Percentiles rank a stretch among this genome's conserved stretches.
These are phyloP conservation scores for Yamadazyma paraphyllophila DNA, from an alignment of 805 yeast genomes.

Conservation along the genomic window DNA sequence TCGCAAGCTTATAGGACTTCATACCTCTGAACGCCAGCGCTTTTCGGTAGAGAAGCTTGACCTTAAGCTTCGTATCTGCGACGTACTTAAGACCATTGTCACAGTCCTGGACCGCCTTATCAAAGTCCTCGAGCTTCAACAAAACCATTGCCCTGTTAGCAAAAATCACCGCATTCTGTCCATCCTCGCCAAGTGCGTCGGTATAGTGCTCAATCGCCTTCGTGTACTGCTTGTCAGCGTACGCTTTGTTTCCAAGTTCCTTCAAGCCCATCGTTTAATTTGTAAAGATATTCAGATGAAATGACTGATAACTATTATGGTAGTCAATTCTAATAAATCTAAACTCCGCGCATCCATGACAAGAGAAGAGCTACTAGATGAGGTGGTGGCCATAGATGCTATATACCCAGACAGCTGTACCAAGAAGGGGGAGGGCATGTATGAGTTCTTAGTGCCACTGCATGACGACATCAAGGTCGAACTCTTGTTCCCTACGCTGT, in stretches of 20 bases:
- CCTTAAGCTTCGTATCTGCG: constrained; percentile 28
- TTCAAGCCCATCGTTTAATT: constrained; percentile 27
- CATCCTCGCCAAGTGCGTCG: constrained; percentile 51
- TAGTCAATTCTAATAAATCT: no score
- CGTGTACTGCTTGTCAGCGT: constrained; percentile 40
- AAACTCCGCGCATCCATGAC: constrained; percentile 16
- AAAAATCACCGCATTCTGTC: constrained; percentile 52
- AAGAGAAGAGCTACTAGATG: constrained; percentile 60
- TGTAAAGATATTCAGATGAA: no score
- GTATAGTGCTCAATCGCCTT: constrained; percentile 55
- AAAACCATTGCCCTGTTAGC: constrained; percentile 73
- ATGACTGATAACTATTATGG: no score
- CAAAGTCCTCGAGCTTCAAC: constrained; percentile 49
- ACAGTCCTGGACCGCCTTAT: constrained; percentile 50
- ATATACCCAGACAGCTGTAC: constrained; percentile 70
- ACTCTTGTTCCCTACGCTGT: constrained; percentile 65
- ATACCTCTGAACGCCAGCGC: constrained; percentile 40
- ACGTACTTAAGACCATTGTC: constrained; percentile 43
- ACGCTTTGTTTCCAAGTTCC: constrained; percentile 53
- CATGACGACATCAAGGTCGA: constrained; percentile 61
- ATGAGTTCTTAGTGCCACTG: constrained; percentile 56
- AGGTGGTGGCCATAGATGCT: constrained; percentile 79
- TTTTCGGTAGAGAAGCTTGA: constrained; percentile 54
- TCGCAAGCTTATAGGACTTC: constrained; percentile 23
- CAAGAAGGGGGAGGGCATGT: constrained; percentile 35